Evolutionary conservation across 108 stramenopile genomes (phyloP).

Genomic region (Skeletonema potamos): DNA sequence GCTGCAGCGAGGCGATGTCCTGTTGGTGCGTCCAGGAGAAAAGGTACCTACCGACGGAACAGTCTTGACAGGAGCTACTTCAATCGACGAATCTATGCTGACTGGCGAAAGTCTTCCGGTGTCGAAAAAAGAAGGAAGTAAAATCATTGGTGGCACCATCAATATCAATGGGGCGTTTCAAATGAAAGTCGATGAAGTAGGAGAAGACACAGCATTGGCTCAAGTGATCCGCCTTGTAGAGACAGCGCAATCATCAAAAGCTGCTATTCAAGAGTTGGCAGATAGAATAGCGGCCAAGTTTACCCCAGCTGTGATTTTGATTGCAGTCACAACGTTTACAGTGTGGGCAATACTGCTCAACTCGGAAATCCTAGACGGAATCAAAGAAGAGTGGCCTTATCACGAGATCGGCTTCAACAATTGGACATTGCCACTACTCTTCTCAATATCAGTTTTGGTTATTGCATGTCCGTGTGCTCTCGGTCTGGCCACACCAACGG

Average conservation of each 20-base stretch:
- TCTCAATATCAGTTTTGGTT: constrained; percentile 81
- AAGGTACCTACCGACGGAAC: constrained; percentile 82
- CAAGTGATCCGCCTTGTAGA: constrained; percentile 83
- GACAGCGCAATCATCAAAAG: constrained; percentile 76
- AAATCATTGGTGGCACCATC: constrained; percentile 71
- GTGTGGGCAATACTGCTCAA: constrained; percentile 63
- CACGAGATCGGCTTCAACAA: constrained; percentile 52
- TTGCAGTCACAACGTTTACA: constrained; percentile 61
- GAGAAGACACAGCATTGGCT: constrained; percentile 63
- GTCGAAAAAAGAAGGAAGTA: constrained; percentile 48
- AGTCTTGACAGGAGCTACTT: constrained; percentile 73
- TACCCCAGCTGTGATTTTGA: constrained; percentile 65
- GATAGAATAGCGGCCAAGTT: constrained; percentile 76
- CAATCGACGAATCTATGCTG: constrained; percentile 85
- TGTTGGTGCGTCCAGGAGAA: constrained; percentile 74
- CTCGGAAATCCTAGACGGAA: constrained; percentile 32
- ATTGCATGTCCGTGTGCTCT: constrained; percentile 93
- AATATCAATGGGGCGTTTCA: constrained; percentile 50
- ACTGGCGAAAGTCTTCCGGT: constrained; percentile 82
- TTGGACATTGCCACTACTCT: constrained; percentile 75
- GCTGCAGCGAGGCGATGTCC: constrained; percentile 65
- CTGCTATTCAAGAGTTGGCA: constrained; percentile 80
- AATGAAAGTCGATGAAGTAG: constrained; percentile 51
- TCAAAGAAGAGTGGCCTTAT: constrained; percentile 58
- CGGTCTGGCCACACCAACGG: constrained; percentile 91